phyloP scores from a whole-genome alignment of 108 stramenopile genomes.

The Cyclotella atomus region DNA sequence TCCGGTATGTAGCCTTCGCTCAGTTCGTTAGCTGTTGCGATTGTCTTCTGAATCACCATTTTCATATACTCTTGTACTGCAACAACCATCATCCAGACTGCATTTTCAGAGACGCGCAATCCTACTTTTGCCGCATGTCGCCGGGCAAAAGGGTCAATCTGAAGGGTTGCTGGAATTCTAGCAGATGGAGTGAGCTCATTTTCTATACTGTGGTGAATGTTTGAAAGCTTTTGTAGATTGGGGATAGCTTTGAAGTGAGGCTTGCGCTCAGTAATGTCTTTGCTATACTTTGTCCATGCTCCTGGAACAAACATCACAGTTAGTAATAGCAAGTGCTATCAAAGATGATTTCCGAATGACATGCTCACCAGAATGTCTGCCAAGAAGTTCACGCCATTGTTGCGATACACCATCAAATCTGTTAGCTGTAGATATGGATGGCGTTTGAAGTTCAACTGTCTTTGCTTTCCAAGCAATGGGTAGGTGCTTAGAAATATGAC shows the following conservation, averaged over 20 bases:
- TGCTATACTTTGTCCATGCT: slow-evolving; percentile 23
- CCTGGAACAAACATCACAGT: not conserved
- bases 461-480: slow-evolving; percentile 32
- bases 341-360: slow-evolving; percentile 1
- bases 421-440: not conserved
- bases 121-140: slow-evolving; percentile 38
- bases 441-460: not conserved
- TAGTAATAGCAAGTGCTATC: not conserved
- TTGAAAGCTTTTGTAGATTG: not conserved
- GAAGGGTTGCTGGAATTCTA: slow-evolving; percentile 68
- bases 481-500: slow-evolving; percentile 3
- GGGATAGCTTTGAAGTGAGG: not conserved
- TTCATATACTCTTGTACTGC: slow-evolving; percentile 67
- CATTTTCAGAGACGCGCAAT: slow-evolving; percentile 68
- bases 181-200: slow-evolving; percentile 37
- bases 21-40: slow-evolving; percentile 34
- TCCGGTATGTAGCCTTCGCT: slow-evolving; percentile 7
- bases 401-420: not conserved
- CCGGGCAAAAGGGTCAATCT: slow-evolving; percentile 66
- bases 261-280: slow-evolving; percentile 1
- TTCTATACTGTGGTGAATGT: too few relatives aligned
- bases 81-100: slow-evolving; percentile 71
- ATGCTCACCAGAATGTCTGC: slow-evolving; percentile 27
- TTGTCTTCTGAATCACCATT: slow-evolving; percentile 47
- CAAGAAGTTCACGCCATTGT: slow-evolving; percentile 27